Percentiles rank a stretch among this genome's conserved stretches.
phyloP scores from a whole-genome alignment of 306 rosid species.

The Fagus sylvatica region DNA sequence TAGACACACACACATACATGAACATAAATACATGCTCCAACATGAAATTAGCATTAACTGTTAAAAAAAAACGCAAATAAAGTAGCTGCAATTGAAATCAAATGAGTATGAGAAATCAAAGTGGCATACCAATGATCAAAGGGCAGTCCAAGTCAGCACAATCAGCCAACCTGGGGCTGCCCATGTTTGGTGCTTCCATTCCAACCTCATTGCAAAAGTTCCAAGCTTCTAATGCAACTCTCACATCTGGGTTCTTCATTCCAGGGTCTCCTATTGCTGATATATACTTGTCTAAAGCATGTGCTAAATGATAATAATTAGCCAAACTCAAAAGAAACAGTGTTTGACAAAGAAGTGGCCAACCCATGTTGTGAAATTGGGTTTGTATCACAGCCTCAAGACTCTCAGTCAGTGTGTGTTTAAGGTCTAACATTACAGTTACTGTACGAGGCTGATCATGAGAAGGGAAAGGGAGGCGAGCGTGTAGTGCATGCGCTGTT shows the following conservation, averaged over 20 bases:
- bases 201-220: constrained; percentile 69
- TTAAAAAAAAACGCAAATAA: neutral
- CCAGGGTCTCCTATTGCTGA: constrained; percentile 59
- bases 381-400: neutral
- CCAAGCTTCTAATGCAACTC: constrained; percentile 68
- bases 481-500: neutral
- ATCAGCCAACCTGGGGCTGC: constrained; percentile 66
- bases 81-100: neutral
- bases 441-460: neutral
- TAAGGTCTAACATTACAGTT: neutral
- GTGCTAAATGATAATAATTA: neutral
- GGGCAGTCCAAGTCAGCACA: constrained; percentile 47
- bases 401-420: neutral
- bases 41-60: neutral
- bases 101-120: neutral
- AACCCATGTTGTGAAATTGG: constrained; percentile 18
- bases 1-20: neutral
- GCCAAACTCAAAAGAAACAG: constrained; percentile 11
- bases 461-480: neutral
- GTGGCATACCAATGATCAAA: constrained; percentile 20
- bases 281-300: constrained; percentile 26
- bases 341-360: constrained; percentile 12
- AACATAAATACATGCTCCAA: neutral
- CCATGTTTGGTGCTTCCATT: constrained; percentile 54
- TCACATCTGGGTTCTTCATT: constrained; percentile 43